These are phyloP conservation scores for Phallus indusiatus DNA, from an alignment of 768 basidiomycete species.

Conservation along the genomic window DNA sequence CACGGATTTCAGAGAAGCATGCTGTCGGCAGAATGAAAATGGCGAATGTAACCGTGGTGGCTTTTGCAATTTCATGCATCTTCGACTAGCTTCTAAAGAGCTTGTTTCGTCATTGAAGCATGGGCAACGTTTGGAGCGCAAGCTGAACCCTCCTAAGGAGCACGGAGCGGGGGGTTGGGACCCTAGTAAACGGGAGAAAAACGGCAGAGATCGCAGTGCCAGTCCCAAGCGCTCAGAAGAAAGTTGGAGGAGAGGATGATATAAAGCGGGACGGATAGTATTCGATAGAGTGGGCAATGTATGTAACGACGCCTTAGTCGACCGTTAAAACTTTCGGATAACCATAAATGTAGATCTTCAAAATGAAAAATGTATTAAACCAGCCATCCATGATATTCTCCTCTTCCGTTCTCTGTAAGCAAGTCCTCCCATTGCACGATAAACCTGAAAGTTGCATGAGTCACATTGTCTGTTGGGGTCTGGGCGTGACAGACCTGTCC, in stretches of 20 bases:
- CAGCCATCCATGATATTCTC: conserved; percentile 53
- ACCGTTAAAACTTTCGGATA: neutral
- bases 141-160: conserved; percentile 59
- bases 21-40: conserved; percentile 97
- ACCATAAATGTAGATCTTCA: neutral
- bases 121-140: conserved; percentile 77
- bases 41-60: conserved; percentile 97
- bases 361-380: conserved; percentile 32
- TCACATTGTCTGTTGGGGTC: neutral
- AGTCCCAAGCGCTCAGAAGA: conserved; percentile 49
- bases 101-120: conserved; percentile 69
- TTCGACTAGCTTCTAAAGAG: conserved; percentile 78
- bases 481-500: conserved; percentile 48
- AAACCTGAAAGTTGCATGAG: conserved; percentile 40
- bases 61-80: conserved; percentile 99
- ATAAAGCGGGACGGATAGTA: too few species aligned
- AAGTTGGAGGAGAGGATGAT: conserved; percentile 60
- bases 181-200: conserved; percentile 44
- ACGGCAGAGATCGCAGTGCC: conserved; percentile 60
- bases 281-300: conserved; percentile 15
- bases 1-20: conserved; percentile 97
- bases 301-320: conserved; percentile 26
- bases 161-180: conserved; percentile 79
- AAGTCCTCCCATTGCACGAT: conserved; percentile 84
- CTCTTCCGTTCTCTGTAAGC: conserved; percentile 29